phyloP scores from a whole-genome alignment of 1,284 basidiomycete species.

The Ceratobasidium sp. region DNA sequence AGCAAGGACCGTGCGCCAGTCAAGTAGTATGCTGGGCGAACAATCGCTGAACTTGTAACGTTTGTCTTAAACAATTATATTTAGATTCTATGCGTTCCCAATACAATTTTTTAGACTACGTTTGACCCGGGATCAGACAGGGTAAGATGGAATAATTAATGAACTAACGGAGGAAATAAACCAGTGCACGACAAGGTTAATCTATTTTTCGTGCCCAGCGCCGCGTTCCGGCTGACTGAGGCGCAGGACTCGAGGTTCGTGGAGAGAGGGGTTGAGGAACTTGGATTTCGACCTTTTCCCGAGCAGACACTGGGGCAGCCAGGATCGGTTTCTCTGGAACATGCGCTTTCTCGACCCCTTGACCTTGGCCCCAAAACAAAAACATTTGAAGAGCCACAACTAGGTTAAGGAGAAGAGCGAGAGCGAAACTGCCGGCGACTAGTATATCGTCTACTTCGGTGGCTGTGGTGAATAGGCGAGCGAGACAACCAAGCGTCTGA shows the following conservation, averaged over 20 bases:
- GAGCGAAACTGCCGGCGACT: slow-evolving; percentile 78
- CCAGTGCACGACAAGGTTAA: neutral
- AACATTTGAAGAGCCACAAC: slow-evolving; percentile 82
- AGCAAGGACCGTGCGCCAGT: slow-evolving; percentile 25
- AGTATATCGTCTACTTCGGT: slow-evolving; percentile 83
- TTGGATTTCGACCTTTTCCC: slow-evolving; percentile 26
- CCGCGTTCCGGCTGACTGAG: slow-evolving; percentile 17
- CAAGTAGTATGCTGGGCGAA: slow-evolving; percentile 33
- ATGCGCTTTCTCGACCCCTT: slow-evolving; percentile 44
- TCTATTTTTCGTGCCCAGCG: slow-evolving; percentile 35
- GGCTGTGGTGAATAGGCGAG: slow-evolving; percentile 86
- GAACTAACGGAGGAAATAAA: neutral
- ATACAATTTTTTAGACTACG: slow-evolving; percentile 3
- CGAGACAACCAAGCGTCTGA: slow-evolving; percentile 83
- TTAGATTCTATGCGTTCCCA: neutral
- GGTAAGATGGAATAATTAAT: neutral
- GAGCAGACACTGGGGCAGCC: slow-evolving; percentile 1
- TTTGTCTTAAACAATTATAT: neutral
- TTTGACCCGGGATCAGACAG: neutral
- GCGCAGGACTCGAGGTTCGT: slow-evolving; percentile 24
- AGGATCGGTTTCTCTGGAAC: slow-evolving; percentile 10
- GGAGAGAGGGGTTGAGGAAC: slow-evolving; percentile 22
- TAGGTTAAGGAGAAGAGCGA: slow-evolving; percentile 79
- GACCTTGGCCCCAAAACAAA: slow-evolving; percentile 76
- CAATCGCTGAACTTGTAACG: neutral